These are phyloP conservation scores for Flaveria floridana DNA, from an alignment of 140 eudicot genomes.

Conservation along the genomic window DNA sequence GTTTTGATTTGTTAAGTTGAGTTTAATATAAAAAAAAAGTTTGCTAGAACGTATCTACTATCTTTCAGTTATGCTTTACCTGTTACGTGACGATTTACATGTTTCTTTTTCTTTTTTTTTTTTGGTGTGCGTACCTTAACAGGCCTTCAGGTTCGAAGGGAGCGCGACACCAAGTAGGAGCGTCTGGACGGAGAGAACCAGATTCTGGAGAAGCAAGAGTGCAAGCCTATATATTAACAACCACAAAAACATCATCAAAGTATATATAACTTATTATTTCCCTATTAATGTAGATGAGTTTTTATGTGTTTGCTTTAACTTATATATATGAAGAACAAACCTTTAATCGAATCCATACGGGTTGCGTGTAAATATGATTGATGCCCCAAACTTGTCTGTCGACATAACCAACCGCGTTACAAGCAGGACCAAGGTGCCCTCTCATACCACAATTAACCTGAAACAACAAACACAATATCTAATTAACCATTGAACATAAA, in stretches of 20 bases:
- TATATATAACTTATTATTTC: neutral
- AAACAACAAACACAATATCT: neutral
- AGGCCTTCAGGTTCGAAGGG: constrained; percentile 93
- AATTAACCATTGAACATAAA: neutral
- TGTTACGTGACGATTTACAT: too few species aligned
- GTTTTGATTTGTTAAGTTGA: too few species aligned
- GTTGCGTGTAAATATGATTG: constrained; percentile 65
- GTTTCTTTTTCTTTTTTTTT: neutral
- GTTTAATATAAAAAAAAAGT: too few species aligned
- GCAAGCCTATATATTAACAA: constrained; percentile 56
- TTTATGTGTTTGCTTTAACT: neutral
- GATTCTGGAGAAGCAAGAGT: constrained; percentile 57
- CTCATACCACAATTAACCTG: constrained; percentile 85
- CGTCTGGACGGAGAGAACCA: constrained; percentile 61
- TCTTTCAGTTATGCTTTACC: too few species aligned
- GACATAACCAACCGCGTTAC: constrained; percentile 88
- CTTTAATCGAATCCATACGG: constrained; percentile 75
- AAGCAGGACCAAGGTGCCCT: constrained; percentile 86
- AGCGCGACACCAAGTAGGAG: constrained; percentile 84
- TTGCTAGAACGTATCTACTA: too few species aligned
- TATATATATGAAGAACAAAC: constrained; percentile 24
- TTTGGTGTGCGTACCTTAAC: constrained; percentile 37
- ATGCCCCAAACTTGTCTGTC: constrained; percentile 85
- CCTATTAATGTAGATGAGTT: neutral
- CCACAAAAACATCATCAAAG: neutral